Conservation (phyloP, 2,329 filamentous ascomycete genomes). For the Trichoderma sp. region DNA sequence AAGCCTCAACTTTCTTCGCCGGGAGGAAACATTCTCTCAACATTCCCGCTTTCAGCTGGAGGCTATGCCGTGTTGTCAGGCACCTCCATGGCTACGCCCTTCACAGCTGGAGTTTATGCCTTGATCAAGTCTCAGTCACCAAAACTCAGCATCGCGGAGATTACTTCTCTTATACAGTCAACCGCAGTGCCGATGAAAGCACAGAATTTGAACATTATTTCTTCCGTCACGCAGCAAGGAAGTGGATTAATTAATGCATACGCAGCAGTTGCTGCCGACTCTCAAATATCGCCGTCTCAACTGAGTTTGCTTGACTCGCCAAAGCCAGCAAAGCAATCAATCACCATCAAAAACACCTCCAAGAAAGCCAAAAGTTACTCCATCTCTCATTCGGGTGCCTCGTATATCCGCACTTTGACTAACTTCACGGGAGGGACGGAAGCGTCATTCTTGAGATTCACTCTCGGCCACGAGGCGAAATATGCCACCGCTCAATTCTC, state of each 20-base stretch:
- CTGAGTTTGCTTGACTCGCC: conserved; percentile 60
- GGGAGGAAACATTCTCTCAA: conserved; percentile 62
- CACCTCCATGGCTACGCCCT: conserved; percentile 64
- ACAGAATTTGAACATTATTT: conserved; percentile 45
- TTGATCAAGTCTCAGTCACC: conserved; percentile 56
- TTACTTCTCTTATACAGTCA: conserved; percentile 54
- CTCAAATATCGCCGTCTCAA: conserved; percentile 54
- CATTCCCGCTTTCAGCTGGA: conserved; percentile 52
- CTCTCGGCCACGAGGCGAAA: background rate
- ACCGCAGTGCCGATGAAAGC: conserved; percentile 50
- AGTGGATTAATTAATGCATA: conserved; percentile 63
- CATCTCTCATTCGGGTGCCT: background rate
- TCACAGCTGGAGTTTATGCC: conserved; percentile 58
- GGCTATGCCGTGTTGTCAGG: conserved; percentile 58
- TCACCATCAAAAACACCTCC: conserved; percentile 57
- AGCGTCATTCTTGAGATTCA: background rate
- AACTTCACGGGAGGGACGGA: background rate
- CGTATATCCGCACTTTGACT: conserved; percentile 4
- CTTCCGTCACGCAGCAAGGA: conserved; percentile 64
- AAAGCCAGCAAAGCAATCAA: conserved; percentile 56
- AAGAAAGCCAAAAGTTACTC: background rate
- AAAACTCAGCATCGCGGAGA: conserved; percentile 49
- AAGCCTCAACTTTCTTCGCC: conserved; percentile 60
- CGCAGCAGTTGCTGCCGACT: conserved; percentile 59
- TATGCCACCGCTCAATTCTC: conserved; percentile 2